These are phyloP conservation scores for Jamesozyma piceae DNA, from an alignment of 805 yeast species.

Conservation along the genomic window DNA sequence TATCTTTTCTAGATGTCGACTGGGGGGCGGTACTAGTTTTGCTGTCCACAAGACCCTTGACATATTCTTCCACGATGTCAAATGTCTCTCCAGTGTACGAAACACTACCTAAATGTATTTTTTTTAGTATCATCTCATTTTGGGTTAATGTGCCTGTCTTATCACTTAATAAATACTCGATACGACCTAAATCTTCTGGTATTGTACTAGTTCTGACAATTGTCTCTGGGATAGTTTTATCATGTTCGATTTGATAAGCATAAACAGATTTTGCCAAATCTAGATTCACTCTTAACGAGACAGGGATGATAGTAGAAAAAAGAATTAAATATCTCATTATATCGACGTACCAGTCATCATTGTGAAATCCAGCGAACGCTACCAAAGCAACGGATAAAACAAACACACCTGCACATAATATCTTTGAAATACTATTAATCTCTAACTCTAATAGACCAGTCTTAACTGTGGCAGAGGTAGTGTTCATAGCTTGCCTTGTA, in stretches of 20 bases:
- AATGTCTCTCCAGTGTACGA: conserved; percentile 87
- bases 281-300: conserved; percentile 83
- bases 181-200: conserved; percentile 94
- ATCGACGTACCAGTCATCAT: conserved; percentile 75
- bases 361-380: conserved; percentile 64
- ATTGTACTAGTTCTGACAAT: conserved; percentile 95
- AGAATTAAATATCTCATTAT: conserved; percentile 82
- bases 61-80: conserved; percentile 74
- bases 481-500: conserved; percentile 91
- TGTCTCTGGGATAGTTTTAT: conserved; percentile 67
- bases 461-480: conserved; percentile 78
- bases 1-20: conserved; percentile 48
- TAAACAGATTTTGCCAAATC: conserved; percentile 95
- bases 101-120: conserved; percentile 84
- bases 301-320: conserved; percentile 94
- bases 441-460: conserved; percentile 85
- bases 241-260: conserved; percentile 91
- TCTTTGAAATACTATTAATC: conserved; percentile 79
- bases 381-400: conserved; percentile 68
- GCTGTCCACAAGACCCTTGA: conserved; percentile 30
- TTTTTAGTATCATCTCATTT: conserved; percentile 94
- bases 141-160: conserved; percentile 97
- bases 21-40: conserved; percentile 8
- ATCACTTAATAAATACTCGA: conserved; percentile 85
- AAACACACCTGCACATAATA: conserved; percentile 80